These are phyloP conservation scores for Fusarium temperatum DNA, from an alignment of 2,329 filamentous ascomycete species.

Conservation along the genomic window DNA sequence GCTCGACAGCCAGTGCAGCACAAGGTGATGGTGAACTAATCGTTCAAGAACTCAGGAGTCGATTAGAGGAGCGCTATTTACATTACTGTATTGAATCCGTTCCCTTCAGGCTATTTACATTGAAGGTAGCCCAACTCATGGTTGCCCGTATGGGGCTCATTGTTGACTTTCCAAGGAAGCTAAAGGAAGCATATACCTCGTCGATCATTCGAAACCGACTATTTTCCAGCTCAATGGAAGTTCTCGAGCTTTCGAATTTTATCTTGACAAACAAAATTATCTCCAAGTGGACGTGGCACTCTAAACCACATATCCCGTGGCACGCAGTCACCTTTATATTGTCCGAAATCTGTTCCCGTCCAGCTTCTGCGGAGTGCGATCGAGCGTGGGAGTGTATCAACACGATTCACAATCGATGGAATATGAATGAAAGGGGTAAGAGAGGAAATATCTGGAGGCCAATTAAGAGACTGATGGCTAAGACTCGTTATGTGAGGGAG, in stretches of 20 bases:
- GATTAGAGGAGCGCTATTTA: not conserved
- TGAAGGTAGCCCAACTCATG: not conserved
- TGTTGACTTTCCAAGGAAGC: not conserved
- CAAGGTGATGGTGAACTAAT: not conserved
- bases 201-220: not conserved
- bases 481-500: not conserved
- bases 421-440: not conserved
- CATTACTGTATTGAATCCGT: not conserved
- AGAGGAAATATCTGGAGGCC: not conserved
- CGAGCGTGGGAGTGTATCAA: not conserved
- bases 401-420: not conserved
- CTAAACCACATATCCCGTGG: not conserved
- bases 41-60: not conserved
- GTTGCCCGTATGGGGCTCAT: not conserved
- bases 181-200: not conserved
- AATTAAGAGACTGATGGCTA: not conserved
- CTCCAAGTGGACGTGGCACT: constrained; percentile 1
- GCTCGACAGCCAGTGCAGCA: not conserved
- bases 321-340: not conserved
- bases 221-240: not conserved
- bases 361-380: not conserved
- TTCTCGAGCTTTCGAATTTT: not conserved
- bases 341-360: not conserved
- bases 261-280: not conserved
- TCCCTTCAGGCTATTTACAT: not conserved